These are phyloP conservation scores for Mucor saturninus DNA, from an alignment of 371 early-diverging fungal genomes.

Conservation along the genomic window DNA sequence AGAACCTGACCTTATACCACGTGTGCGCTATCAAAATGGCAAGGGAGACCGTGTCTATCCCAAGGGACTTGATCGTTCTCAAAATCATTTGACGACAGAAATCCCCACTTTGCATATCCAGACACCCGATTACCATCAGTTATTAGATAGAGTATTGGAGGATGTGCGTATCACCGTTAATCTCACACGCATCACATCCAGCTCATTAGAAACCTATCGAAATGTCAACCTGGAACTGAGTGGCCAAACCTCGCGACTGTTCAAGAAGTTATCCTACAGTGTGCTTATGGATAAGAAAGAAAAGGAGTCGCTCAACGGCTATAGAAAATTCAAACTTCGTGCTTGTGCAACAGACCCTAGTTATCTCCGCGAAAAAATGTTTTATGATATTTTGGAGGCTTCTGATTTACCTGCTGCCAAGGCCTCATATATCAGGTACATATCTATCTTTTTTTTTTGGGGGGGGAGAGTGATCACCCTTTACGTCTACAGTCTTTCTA, in stretches of 20 bases:
- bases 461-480: background rate
- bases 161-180: slow-evolving; percentile 32
- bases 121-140: slow-evolving; percentile 15
- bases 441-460: background rate
- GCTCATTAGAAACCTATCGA: slow-evolving; percentile 2
- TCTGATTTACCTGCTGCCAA: slow-evolving; percentile 48
- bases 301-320: slow-evolving; percentile 26
- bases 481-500: background rate
- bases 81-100: slow-evolving; percentile 30
- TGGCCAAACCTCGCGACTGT: slow-evolving; percentile 43
- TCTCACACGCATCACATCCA: slow-evolving; percentile 33
- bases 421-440: slow-evolving; percentile 46
- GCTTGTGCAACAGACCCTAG: slow-evolving; percentile 52
- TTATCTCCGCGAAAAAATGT: slow-evolving; percentile 58
- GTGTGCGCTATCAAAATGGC: background rate
- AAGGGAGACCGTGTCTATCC: background rate
- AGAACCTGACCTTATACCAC: background rate
- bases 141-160: slow-evolving; percentile 34
- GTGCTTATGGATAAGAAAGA: slow-evolving; percentile 22
- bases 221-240: slow-evolving; percentile 28
- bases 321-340: slow-evolving; percentile 41
- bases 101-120: slow-evolving; percentile 38
- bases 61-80: background rate
- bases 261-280: slow-evolving; percentile 39
- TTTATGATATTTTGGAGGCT: slow-evolving; percentile 51